These are phyloP conservation scores for Ceratorhiza oryzae-sativae DNA, from an alignment of 1,284 basidiomycete genomes.

Conservation along the genomic window DNA sequence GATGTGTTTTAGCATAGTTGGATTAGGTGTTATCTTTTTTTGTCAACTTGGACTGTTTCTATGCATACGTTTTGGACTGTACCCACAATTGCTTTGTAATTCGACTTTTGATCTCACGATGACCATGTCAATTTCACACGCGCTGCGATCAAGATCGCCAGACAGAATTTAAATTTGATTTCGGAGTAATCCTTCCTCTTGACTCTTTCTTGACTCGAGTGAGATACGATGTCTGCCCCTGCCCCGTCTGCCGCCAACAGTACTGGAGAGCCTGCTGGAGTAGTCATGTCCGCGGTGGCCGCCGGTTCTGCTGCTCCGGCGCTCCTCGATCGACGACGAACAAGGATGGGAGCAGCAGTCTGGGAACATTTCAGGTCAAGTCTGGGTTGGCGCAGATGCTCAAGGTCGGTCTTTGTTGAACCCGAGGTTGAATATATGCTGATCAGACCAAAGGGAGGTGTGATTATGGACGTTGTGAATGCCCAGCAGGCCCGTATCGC, in stretches of 20 bases:
- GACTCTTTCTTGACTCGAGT: slow-evolving; percentile 31
- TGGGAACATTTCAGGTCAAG: slow-evolving; percentile 70
- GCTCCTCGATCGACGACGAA: slow-evolving; percentile 15
- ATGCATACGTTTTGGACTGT: slow-evolving; percentile 17
- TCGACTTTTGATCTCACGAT: background rate
- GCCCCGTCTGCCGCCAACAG: slow-evolving; percentile 20
- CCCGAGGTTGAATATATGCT: slow-evolving; percentile 10
- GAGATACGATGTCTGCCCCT: slow-evolving; percentile 33
- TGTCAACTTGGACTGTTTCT: background rate
- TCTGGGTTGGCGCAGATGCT: slow-evolving; percentile 94
- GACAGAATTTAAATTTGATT: slow-evolving; percentile 31
- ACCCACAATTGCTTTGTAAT: slow-evolving; percentile 34
- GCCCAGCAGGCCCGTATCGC: slow-evolving; percentile 93
- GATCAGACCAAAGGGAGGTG: slow-evolving; percentile 66
- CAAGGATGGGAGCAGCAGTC: slow-evolving; percentile 35
- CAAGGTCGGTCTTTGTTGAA: slow-evolving; percentile 62
- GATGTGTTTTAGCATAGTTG: background rate
- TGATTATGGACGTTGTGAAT: slow-evolving; percentile 93
- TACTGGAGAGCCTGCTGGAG: background rate
- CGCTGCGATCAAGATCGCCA: slow-evolving; percentile 27
- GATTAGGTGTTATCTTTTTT: background rate
- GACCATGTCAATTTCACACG: slow-evolving; percentile 15
- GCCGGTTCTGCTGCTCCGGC: background rate
- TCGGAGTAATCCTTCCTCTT: background rate
- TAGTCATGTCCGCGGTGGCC: background rate